Conservation (phyloP, 768 basidiomycete genomes). For the Coprinopsis sp. region DNA sequence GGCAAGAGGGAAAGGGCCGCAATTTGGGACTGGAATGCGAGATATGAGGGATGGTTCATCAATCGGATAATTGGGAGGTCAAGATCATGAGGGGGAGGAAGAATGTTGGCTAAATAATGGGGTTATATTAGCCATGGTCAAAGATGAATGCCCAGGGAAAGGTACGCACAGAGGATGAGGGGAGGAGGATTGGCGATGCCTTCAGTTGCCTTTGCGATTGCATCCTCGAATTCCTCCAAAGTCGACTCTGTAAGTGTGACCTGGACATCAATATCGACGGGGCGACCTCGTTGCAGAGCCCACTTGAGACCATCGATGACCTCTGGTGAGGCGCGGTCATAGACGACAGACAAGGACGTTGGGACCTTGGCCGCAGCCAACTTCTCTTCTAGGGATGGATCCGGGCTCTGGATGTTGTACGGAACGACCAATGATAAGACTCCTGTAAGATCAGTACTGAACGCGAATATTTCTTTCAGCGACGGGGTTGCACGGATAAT, state of each 20-base stretch:
- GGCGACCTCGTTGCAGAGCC: constrained; percentile 58
- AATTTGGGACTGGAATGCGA: constrained; percentile 64
- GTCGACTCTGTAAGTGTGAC: constrained; percentile 48
- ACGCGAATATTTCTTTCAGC: constrained; percentile 4
- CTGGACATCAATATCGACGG: constrained; percentile 69
- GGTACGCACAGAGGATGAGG: constrained; percentile 61
- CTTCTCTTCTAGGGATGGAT: constrained; percentile 34
- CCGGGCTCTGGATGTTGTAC: constrained; percentile 49
- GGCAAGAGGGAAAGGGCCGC: constrained; percentile 73
- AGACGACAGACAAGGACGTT: constrained; percentile 55
- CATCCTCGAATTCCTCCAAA: constrained; percentile 65
- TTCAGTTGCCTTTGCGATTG: constrained; percentile 58
- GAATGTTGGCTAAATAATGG: constrained; percentile 55
- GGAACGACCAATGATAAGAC: constrained; percentile 59
- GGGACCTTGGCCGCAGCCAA: constrained; percentile 36
- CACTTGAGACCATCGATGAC: constrained; percentile 55
- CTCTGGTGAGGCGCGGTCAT: constrained; percentile 42
- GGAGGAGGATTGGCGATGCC: constrained; percentile 43
- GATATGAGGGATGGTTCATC: constrained; percentile 73
- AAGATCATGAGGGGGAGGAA: constrained; percentile 75
- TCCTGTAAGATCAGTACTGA: constrained; percentile 7
- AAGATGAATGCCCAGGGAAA: constrained; percentile 6
- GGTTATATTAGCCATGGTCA: constrained; percentile 12
- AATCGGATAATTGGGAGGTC: constrained; percentile 70
- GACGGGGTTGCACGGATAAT: neutral